Evolutionary conservation across 2,329 filamentous ascomycete species (phyloP).

Genomic region (Zasmidium cellare): DNA sequence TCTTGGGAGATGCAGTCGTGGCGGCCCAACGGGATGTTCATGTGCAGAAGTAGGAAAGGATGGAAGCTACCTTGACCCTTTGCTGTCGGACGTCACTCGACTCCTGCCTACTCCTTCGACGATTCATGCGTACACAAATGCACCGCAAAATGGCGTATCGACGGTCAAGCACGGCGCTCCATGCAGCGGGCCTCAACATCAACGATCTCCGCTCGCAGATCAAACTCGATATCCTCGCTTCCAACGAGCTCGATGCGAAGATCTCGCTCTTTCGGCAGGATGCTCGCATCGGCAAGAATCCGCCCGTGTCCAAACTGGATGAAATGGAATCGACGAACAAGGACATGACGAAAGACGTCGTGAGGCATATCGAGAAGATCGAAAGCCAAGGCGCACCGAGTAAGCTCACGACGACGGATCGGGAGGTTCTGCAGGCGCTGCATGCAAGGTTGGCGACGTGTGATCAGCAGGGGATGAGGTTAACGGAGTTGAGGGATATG

Average conservation of each 20-base stretch:
- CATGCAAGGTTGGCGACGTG: slow-evolving; percentile 24
- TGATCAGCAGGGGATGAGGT: slow-evolving; percentile 23
- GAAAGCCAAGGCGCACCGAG: slow-evolving; percentile 11
- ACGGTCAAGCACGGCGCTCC: slow-evolving; percentile 10
- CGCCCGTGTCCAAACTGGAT: slow-evolving; percentile 13
- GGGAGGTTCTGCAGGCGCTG: slow-evolving; percentile 26
- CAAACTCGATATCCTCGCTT: slow-evolving; percentile 22
- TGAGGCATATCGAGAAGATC: slow-evolving; percentile 25
- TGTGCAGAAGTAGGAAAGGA: too few species aligned
- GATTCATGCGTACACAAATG: background rate
- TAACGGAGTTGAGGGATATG: slow-evolving; percentile 24
- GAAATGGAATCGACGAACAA: slow-evolving; percentile 23
- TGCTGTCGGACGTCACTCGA: too few species aligned
- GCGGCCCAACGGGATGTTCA: background rate
- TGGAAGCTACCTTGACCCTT: too few species aligned
- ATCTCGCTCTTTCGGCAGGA: slow-evolving; percentile 23
- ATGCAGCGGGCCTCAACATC: slow-evolving; percentile 15
- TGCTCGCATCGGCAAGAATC: slow-evolving; percentile 14
- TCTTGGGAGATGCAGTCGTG: background rate
- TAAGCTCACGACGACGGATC: slow-evolving; percentile 19
- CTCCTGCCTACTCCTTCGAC: background rate
- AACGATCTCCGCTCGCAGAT: slow-evolving; percentile 22
- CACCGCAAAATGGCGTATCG: slow-evolving; percentile 6
- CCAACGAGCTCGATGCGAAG: slow-evolving; percentile 17
- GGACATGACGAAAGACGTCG: slow-evolving; percentile 25